Base-by-base conservation (phyloP, 2,329 filamentous ascomycete genomes). In the Alternaria consortialis region DNA sequence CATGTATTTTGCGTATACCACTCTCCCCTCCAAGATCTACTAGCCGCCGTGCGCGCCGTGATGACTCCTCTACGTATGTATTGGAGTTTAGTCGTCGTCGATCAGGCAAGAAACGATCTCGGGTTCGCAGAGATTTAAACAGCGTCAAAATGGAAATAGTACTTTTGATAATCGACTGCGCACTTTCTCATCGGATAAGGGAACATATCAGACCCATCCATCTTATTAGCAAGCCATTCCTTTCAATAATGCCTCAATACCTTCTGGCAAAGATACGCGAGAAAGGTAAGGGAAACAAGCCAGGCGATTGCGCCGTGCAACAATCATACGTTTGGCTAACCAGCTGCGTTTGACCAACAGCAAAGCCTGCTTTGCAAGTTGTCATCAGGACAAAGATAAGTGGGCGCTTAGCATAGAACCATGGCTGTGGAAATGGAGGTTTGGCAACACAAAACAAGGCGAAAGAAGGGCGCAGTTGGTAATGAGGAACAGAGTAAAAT, bases 291-390 rank as follows among this genome's bases (percentile, higher is more conserved):
- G 59, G 46, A 44, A 50, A 54, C 58, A 52, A 56, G 39, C 53
- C 40, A 57, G 34, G 39, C 58, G 60, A 64, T 65, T 63, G 66
- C 39, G 9, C 7, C 7, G 66, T 65, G 44, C 34, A 47, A 70
- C 63, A 60, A 61, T 51, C 58, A 63, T 48, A n/a, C 23, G 59
- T 65, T 62, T 62, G 59, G 43, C 15, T 8, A 32, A 7, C 37
- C 37, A 20, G 20, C 23, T 40, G 13, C 53, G 62, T 64, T 64
- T 64, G 62, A 43, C 25, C 44, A 42, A 57, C 43, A 59, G 53
- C 62, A 55, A 57, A 58, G 54, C 62, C 59, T 43, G 50, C 47
- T 43, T 37, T 53, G 23, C 29, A 43, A 44, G 7, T 17, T 44
- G 8, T 5, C 25, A n/a, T 29, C 15, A 1, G 15, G 40, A 6